Percentiles rank a stretch among this genome's conserved stretches.
These are phyloP conservation scores for Stachybotrys echinatus DNA, from an alignment of 2,329 filamentous ascomycete genomes.

Conservation along the genomic window DNA sequence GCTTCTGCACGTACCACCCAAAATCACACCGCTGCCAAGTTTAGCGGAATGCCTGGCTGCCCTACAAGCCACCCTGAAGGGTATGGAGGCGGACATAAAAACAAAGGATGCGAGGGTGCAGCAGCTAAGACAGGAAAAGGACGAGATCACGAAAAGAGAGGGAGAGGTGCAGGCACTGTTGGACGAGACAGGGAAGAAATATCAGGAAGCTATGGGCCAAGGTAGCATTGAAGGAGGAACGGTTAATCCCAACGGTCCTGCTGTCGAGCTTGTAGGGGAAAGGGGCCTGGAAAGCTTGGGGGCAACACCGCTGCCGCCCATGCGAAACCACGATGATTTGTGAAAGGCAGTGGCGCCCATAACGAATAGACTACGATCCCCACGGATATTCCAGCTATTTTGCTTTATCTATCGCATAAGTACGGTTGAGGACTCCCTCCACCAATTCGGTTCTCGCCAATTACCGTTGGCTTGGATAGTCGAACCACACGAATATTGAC, in stretches of 20 bases:
- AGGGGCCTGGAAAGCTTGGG: constrained; percentile 31
- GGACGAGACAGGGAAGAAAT: constrained; percentile 70
- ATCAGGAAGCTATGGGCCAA: constrained; percentile 37
- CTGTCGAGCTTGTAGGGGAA: constrained; percentile 19
- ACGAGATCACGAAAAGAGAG: constrained; percentile 63
- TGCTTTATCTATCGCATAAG: no score
- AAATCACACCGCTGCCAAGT: constrained; percentile 72
- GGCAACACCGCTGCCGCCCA: constrained; percentile 19
- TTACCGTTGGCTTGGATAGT: no score
- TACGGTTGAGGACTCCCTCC: no score
- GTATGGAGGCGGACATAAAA: constrained; percentile 59
- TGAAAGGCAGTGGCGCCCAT: constrained; percentile 9
- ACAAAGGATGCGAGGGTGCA: constrained; percentile 59
- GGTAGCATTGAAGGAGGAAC: constrained; percentile 13
- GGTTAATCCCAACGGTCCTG: constrained; percentile 6
- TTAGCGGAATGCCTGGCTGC: constrained; percentile 61
- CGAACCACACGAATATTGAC: no score
- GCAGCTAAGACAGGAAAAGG: constrained; percentile 62
- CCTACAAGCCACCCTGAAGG: constrained; percentile 55
- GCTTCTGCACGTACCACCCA: constrained; percentile 57
- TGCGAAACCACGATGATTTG: constrained; percentile 15
- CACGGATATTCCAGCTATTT: background rate
- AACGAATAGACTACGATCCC: background rate
- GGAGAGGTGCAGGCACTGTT: constrained; percentile 75
- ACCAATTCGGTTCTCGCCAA: no score